Percentiles rank a stretch among this genome's conserved stretches.
Evolutionary conservation across 2,329 filamentous ascomycete genomes (phyloP).

Genomic region (Aspergillus candidus): DNA sequence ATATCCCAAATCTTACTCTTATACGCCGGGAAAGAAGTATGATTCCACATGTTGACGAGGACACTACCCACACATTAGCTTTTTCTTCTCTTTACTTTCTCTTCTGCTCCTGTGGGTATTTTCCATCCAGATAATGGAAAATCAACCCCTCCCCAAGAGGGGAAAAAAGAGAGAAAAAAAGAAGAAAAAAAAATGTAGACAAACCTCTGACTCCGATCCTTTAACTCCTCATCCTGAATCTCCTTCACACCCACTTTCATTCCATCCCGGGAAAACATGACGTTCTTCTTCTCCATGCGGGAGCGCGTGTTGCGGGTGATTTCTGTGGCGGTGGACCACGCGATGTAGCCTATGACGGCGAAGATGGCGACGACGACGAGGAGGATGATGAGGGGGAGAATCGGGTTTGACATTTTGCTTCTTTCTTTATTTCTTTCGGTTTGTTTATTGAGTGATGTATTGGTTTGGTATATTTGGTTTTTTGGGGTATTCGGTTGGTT

Average conservation of each 20-base stretch:
- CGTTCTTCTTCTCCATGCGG: constrained; percentile 60
- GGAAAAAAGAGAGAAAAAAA: background rate
- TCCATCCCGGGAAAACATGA: constrained; percentile 55
- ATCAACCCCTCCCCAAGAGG: too few relatives aligned
- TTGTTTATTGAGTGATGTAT: too few relatives aligned
- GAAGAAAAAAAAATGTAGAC: constrained; percentile 4
- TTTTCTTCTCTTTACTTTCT: background rate
- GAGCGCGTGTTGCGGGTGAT: constrained; percentile 52
- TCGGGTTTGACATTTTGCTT: constrained; percentile 22
- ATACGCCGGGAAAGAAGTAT: constrained; percentile 42
- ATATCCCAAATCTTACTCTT: constrained; percentile 41
- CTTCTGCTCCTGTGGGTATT: too few relatives aligned
- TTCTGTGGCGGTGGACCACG: constrained; percentile 54
- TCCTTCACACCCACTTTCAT: constrained; percentile 57
- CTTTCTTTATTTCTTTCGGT: background rate
- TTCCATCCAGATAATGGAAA: too few relatives aligned
- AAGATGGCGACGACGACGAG: constrained; percentile 47
- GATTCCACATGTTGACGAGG: constrained; percentile 46
- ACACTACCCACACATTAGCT: constrained; percentile 26
- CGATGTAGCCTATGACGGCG: constrained; percentile 50
- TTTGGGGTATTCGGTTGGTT: too few relatives aligned
- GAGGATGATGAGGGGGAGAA: constrained; percentile 54
- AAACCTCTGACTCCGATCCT: constrained; percentile 54
- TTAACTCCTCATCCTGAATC: constrained; percentile 51
- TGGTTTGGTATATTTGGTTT: too few relatives aligned